Evolutionary conservation across 345 rosid genomes (phyloP).

Genomic region (Populus euphratica): DNA sequence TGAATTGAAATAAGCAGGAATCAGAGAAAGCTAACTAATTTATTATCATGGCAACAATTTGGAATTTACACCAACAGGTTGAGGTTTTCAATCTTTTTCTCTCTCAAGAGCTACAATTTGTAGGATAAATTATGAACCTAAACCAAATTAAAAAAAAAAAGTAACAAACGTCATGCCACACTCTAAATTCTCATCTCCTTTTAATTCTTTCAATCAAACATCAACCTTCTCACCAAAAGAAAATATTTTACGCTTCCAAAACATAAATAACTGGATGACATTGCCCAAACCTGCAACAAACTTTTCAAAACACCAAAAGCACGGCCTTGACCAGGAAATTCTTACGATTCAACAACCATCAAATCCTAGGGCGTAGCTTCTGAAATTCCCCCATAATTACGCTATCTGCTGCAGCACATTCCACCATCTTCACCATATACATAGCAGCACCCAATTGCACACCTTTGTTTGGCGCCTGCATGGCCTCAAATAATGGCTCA

Average conservation of each 20-base stretch:
- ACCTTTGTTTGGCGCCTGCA: conserved; percentile 9
- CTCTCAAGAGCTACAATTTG: neutral
- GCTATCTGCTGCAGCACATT: conserved; percentile 4
- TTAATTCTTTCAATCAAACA: neutral
- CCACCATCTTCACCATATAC: conserved; percentile 17
- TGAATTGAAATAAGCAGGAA: neutral
- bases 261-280: neutral
- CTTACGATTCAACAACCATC: conserved; percentile 9
- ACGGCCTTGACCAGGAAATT: conserved; percentile 17
- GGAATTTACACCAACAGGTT: neutral
- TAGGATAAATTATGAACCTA: neutral
- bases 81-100: neutral
- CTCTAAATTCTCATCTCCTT: neutral
- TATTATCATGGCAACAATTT: neutral
- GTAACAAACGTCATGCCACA: neutral
- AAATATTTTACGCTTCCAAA: neutral
- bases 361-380: conserved; percentile 16
- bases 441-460: conserved; percentile 25
- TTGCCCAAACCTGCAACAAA: conserved; percentile 17
- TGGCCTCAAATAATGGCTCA: conserved; percentile 10
- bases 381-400: neutral
- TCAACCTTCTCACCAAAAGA: neutral
- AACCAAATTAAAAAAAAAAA: neutral
- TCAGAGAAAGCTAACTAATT: neutral
- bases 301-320: conserved; percentile 6